phyloP scores from a whole-genome alignment of 805 yeast species.

The Candida jianshihensis region DNA sequence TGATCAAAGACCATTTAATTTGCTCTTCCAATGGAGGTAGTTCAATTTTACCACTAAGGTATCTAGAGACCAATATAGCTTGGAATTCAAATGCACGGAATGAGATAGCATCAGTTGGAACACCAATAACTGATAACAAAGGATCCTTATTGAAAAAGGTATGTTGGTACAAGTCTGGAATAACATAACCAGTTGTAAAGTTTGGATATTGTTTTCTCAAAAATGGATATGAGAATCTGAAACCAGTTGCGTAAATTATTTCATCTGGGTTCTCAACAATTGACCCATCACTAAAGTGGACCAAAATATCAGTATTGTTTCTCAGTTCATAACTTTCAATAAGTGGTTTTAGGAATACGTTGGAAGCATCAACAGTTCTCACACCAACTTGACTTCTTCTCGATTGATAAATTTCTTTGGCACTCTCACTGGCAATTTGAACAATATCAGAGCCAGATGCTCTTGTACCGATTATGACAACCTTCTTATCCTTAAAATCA shows the following conservation, averaged over 20 bases:
- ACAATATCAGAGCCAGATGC: constrained; percentile 65
- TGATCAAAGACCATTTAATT: constrained; percentile 23
- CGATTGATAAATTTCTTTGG: constrained; percentile 10
- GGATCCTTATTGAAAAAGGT: constrained; percentile 28
- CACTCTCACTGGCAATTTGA: constrained; percentile 9
- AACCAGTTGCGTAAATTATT: constrained; percentile 65
- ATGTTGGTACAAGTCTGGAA: constrained; percentile 26
- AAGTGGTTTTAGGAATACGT: constrained; percentile 30
- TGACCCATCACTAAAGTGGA: constrained; percentile 39
- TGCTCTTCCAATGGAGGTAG: constrained; percentile 27
- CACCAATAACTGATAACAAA: constrained; percentile 27
- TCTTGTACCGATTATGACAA: constrained; percentile 58
- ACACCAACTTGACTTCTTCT: constrained; percentile 25
- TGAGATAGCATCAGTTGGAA: constrained; percentile 31
- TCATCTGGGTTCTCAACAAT: constrained; percentile 37
- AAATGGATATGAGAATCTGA: constrained; percentile 51
- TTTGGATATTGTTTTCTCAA: constrained; percentile 24
- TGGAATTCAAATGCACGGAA: constrained; percentile 37
- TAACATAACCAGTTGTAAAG: constrained; percentile 21
- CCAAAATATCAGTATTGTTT: constrained; percentile 18
- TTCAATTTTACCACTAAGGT: constrained; percentile 22
- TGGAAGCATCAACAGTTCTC: constrained; percentile 16
- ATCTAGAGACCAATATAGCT: constrained; percentile 29
- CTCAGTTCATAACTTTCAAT: constrained; percentile 28
- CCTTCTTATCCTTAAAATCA: constrained; percentile 22